These are phyloP conservation scores for Fragaria iinumae DNA, from an alignment of 306 rosid genomes.

Conservation along the genomic window DNA sequence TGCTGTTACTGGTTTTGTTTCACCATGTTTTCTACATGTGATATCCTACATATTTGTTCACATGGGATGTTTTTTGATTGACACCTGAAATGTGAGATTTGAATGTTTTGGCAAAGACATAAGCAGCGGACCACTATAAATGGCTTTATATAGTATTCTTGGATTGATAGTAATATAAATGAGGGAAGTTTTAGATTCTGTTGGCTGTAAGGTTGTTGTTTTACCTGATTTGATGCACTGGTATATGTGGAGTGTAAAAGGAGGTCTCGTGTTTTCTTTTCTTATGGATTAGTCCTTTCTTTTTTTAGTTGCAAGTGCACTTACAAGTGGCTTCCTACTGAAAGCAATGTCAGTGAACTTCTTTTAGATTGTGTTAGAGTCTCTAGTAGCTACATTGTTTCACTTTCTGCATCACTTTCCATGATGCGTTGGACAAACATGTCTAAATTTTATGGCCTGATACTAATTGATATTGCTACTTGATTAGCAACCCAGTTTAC, in stretches of 20 bases:
- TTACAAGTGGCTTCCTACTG: neutral
- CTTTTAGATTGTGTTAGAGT: neutral
- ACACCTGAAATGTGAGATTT: neutral
- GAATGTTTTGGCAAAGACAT: neutral
- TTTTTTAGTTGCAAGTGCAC: neutral
- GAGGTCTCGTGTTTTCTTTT: neutral
- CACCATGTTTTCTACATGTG: neutral
- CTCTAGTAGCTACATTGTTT: neutral
- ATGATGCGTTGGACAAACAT: neutral
- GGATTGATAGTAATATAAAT: neutral
- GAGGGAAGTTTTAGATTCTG: neutral
- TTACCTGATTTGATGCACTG: neutral
- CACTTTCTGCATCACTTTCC: neutral
- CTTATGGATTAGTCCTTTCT: neutral
- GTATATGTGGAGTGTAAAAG: neutral
- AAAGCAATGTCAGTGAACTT: neutral
- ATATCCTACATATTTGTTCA: neutral
- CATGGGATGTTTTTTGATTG: neutral
- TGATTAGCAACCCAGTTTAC: neutral
- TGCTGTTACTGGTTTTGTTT: neutral
- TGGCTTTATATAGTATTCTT: neutral
- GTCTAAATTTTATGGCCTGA: neutral
- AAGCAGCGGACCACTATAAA: neutral
- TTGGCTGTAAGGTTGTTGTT: neutral
- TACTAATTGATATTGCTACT: neutral